Percentiles rank a stretch among this genome's conserved stretches.
phyloP scores from a whole-genome alignment of 768 basidiomycete genomes.

The Mycena sanguinolenta region DNA sequence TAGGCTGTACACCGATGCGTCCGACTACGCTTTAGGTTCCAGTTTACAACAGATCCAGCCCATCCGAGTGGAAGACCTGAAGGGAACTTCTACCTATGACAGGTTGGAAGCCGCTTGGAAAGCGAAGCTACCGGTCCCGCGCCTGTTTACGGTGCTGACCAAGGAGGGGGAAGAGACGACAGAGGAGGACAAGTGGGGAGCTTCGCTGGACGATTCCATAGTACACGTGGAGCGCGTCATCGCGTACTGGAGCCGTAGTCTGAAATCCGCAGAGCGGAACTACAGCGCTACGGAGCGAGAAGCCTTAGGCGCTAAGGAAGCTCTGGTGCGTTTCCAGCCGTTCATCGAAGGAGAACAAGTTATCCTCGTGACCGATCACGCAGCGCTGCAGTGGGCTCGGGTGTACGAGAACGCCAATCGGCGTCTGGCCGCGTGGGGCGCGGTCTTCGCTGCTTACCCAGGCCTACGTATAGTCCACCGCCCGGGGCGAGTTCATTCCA shows the following conservation, averaged over 20 bases:
- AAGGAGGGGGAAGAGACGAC: too few species aligned
- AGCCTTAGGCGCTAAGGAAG: too few species aligned
- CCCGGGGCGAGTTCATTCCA: too few species aligned
- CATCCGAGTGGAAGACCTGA: not conserved
- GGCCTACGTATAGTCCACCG: too few species aligned
- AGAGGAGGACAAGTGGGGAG: too few species aligned
- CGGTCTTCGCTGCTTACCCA: too few species aligned
- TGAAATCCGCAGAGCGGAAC: not conserved
- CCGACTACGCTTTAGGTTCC: not conserved
- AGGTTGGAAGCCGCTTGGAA: not conserved
- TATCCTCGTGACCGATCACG: not conserved
- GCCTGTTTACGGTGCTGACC: too few species aligned
- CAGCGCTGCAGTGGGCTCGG: slow-evolving; percentile 1
- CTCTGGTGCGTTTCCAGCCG: too few species aligned
- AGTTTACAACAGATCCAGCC: not conserved
- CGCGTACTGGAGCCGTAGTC: not conserved
- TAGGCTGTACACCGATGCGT: not conserved
- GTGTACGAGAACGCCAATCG: not conserved
- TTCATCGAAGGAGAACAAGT: not conserved
- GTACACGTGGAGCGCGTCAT: too few species aligned
- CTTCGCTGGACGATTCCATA: too few species aligned
- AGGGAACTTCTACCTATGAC: not conserved
- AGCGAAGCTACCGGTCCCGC: too few species aligned
- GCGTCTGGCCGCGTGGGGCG: too few species aligned
- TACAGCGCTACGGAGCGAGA: not conserved